phyloP scores from a whole-genome alignment of 169 alveolate genomes.

The Babesia sp. region DNA sequence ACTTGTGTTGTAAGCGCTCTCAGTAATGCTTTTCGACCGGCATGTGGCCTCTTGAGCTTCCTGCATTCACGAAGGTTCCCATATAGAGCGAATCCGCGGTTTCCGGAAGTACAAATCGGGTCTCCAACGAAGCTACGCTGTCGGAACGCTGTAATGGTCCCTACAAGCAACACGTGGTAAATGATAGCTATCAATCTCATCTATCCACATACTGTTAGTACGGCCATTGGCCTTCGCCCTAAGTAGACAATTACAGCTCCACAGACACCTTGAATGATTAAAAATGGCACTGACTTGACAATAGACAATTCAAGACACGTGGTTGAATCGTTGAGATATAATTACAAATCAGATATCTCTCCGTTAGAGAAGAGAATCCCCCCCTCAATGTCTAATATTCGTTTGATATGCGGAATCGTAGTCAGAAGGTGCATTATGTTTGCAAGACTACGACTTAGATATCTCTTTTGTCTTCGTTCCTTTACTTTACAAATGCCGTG shows the following conservation, averaged over 20 bases:
- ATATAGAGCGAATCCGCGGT: conserved; percentile 13
- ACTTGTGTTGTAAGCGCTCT: conserved; percentile 78
- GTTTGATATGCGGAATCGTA: too few relatives aligned
- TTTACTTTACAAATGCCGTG: too few relatives aligned
- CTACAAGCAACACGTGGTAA: background rate
- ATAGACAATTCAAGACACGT: too few relatives aligned
- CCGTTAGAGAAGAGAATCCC: too few relatives aligned
- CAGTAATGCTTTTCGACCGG: conserved; percentile 75
- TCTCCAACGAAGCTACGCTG: background rate
- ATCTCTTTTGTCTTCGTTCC: too few relatives aligned
- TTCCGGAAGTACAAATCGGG: background rate
- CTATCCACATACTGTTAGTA: background rate
- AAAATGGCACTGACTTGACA: too few relatives aligned
- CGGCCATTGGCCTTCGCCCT: background rate
- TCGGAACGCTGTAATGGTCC: background rate
- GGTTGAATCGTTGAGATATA: too few relatives aligned
- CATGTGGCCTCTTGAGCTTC: conserved; percentile 68
- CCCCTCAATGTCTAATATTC: too few relatives aligned
- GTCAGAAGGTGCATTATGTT: too few relatives aligned
- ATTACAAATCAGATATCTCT: too few relatives aligned
- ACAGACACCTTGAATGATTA: too few relatives aligned
- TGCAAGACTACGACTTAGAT: too few relatives aligned
- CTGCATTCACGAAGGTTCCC: conserved; percentile 57
- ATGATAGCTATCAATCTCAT: conserved; percentile 10
- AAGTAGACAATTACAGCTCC: background rate